Evolutionary conservation across 1,284 basidiomycete genomes (phyloP), one percentile per base, ranked within the genome.

Genomic region (Austroboletus novae-zelandiae): DNA sequence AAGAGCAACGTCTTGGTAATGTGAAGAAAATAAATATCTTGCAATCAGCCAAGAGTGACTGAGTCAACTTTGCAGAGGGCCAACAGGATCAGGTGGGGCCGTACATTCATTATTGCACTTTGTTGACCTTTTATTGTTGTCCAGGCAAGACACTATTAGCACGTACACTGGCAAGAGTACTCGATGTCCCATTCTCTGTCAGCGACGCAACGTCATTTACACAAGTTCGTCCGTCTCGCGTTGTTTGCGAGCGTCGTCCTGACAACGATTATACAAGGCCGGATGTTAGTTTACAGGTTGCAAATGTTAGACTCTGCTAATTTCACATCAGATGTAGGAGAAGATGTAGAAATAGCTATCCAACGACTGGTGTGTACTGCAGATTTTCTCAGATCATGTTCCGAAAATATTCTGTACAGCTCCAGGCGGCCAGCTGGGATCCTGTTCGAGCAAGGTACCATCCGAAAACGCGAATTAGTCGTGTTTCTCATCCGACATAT

Each of bases 1-100:
- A 97, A 97, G 78, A 94, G 91, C 64, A 96, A 97, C 64, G 91
- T 96, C 2, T 73, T 95, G 45, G 85, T 95, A 56, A 80, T 96
- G 91, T 62, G 35, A 68, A 52, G 29, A 36, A 30, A 51, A 39
- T 4, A 2, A 17, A 30, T 30, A 13, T 47, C 45, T 43, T 52
- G 30, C 7, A 44, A 17, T 34, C 43, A 44, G 43, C 10, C 27
- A 35, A 43, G 40, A 43, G 14, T 50, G 50, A 55, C 43, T 58
- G 49, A 57, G 20, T 37, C 25, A 39, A 53, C 48, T n/a, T 40
- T 47, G 37, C 56, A 91, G 88, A 61, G 89, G 89, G 39, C 89
- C 89, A 15, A 91, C 89, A 52, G 89, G 89, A 51, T 90, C 89
- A 52, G 89, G 88, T 88, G 66, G 48, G 52, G 31, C 17, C 27